A percentile compares a stretch with the other conserved stretches of the same genome.
Conservation (phyloP, 352 stramenopile genomes). For the Phytopythium cucurbitacearum region DNA sequence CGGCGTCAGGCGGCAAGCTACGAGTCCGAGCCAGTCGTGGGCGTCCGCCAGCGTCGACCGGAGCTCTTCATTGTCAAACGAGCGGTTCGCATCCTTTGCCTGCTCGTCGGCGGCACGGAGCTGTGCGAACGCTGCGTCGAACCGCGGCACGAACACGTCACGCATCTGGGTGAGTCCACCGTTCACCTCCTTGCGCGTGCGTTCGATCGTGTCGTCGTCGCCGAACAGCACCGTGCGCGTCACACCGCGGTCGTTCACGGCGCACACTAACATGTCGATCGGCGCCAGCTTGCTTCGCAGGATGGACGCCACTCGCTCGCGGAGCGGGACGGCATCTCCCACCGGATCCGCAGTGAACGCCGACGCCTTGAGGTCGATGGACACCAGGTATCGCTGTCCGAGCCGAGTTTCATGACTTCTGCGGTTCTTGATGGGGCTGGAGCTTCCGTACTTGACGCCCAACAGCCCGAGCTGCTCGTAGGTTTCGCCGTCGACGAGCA, state of each 20-base stretch:
- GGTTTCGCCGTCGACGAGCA: slow-evolving; percentile 58
- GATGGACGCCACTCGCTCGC: slow-evolving; percentile 38
- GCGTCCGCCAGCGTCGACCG: slow-evolving; percentile 37
- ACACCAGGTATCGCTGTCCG: slow-evolving; percentile 55
- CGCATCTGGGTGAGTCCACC: slow-evolving; percentile 29
- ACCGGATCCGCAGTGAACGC: slow-evolving; percentile 21
- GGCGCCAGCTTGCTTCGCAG: slow-evolving; percentile 46
- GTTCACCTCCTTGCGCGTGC: slow-evolving; percentile 62
- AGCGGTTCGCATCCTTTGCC: slow-evolving; percentile 6
- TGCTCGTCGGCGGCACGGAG: slow-evolving; percentile 1
- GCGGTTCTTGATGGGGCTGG: slow-evolving; percentile 14
- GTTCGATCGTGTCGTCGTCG: slow-evolving; percentile 57
- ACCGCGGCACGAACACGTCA: slow-evolving; percentile 49
- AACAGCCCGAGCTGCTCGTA: slow-evolving; percentile 74
- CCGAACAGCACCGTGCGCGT: slow-evolving; percentile 66
- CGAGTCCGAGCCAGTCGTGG: slow-evolving; percentile 77
- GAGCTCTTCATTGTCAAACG: slow-evolving; percentile 13
- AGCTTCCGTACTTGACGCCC: slow-evolving; percentile 53
- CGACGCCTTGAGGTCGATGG: slow-evolving; percentile 51
- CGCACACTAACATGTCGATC: slow-evolving; percentile 71
- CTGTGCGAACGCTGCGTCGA: slow-evolving; percentile 38
- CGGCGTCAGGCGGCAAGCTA: slow-evolving; percentile 54
- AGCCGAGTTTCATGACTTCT: slow-evolving; percentile 15
- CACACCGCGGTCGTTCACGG: slow-evolving; percentile 59
- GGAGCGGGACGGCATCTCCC: background rate